Conservation (phyloP, 208 protist species). For the Leishmania mexicana region DNA sequence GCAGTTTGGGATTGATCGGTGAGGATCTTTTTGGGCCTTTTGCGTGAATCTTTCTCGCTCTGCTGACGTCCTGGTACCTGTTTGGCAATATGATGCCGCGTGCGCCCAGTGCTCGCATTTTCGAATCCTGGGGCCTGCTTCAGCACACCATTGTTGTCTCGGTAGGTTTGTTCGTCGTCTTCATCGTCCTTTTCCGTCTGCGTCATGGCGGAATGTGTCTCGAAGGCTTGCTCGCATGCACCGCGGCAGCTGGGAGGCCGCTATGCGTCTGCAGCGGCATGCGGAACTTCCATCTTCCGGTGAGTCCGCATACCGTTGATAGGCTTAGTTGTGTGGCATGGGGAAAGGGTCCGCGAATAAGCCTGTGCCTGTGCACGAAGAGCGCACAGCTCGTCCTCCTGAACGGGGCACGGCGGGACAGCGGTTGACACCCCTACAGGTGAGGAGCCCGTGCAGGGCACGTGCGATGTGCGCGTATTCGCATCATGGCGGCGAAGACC, state of each 20-base stretch:
- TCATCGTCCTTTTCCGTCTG: neutral
- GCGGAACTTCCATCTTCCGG: neutral
- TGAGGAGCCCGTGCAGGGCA: neutral
- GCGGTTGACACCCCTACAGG: too few species aligned
- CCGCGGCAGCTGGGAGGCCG: too few species aligned
- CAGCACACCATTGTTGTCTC: neutral
- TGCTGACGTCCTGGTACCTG: neutral
- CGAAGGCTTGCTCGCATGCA: too few species aligned
- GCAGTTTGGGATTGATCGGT: neutral
- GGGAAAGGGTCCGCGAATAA: neutral
- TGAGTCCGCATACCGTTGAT: neutral
- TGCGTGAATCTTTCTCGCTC: neutral
- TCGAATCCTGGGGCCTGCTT: neutral
- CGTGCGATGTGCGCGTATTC: neutral
- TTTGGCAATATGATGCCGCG: neutral
- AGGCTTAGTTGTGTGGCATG: neutral
- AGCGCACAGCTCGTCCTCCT: neutral
- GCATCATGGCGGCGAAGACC: too few species aligned
- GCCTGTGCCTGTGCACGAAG: neutral
- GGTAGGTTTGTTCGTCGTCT: too few species aligned
- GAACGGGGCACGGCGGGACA: neutral
- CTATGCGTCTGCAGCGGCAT: neutral
- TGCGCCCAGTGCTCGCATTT: neutral
- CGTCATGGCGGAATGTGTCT: too few species aligned
- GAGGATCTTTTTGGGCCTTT: neutral